Conservation (phyloP, 768 basidiomycete genomes). For the Trametopsis cervina region DNA sequence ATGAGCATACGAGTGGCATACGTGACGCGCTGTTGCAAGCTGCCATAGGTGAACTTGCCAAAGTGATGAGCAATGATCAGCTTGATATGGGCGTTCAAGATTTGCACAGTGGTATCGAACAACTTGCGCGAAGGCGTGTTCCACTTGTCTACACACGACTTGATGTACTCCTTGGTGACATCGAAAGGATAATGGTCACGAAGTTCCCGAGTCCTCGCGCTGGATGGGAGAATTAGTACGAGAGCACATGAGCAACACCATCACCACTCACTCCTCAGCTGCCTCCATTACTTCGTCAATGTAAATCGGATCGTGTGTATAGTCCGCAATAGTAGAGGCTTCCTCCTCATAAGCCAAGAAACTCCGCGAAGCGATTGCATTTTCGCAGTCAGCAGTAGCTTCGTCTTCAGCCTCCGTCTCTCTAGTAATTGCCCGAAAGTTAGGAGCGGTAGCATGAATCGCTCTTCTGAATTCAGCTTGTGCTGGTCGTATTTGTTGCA, state of each 20-base stretch:
- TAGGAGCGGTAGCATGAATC: conserved; percentile 48
- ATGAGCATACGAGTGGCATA: conserved; percentile 28
- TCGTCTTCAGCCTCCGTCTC: conserved; percentile 4
- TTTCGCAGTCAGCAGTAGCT: too few species aligned
- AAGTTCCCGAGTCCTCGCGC: conserved; percentile 64
- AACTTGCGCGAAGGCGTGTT: conserved; percentile 36
- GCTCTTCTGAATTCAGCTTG: conserved; percentile 39
- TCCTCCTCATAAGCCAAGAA: conserved; percentile 20
- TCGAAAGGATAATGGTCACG: conserved; percentile 62
- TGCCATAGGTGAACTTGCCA: conserved; percentile 41
- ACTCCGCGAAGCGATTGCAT: too few species aligned
- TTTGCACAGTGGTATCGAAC: conserved; percentile 32
- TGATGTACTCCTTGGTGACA: conserved; percentile 47
- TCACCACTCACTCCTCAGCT: conserved; percentile 38
- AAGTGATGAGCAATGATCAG: conserved; percentile 45
- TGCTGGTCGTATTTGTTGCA: conserved; percentile 47
- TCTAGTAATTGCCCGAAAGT: conserved; percentile 54
- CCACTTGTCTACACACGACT: conserved; percentile 41
- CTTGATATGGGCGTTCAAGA: conserved; percentile 33
- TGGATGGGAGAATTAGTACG: conserved; percentile 27
- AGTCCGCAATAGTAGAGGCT: neutral
- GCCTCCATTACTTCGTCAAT: conserved; percentile 45
- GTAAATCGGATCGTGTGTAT: conserved; percentile 28
- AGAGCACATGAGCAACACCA: neutral
- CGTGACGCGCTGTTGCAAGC: conserved; percentile 42